Percentiles rank a stretch among this genome's conserved stretches.
phyloP scores from a whole-genome alignment of 805 yeast genomes.

The Candida berthetii region DNA sequence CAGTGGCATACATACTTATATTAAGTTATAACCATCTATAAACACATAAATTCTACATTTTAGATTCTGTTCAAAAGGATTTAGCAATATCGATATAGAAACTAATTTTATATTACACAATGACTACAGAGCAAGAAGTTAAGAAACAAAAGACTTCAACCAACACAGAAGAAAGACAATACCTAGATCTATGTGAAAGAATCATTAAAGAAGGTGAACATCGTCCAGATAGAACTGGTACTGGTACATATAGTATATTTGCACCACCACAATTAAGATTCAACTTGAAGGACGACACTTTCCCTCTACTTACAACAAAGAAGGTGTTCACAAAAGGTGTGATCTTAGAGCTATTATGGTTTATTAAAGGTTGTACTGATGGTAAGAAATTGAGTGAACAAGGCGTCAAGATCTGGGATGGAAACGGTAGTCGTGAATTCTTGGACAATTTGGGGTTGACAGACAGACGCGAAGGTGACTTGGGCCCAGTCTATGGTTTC shows the following conservation, averaged over 20 bases:
- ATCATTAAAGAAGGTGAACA: constrained; percentile 83
- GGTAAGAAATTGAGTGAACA: constrained; percentile 70
- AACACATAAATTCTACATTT: no score
- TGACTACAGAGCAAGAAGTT: constrained; percentile 7
- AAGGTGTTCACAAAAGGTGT: constrained; percentile 87
- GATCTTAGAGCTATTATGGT: constrained; percentile 89
- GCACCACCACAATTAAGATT: constrained; percentile 96
- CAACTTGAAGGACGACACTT: constrained; percentile 58
- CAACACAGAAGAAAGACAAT: constrained; percentile 68
- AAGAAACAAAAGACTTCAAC: constrained; percentile 1
- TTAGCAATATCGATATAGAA: no score
- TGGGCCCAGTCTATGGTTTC: constrained; percentile 98
- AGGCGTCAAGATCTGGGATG: constrained; percentile 98
- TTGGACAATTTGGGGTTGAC: constrained; percentile 77
- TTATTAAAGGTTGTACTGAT: constrained; percentile 84
- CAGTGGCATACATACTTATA: background rate
- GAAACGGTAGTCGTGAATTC: constrained; percentile 92
- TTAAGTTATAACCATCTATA: no score
- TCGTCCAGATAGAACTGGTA: constrained; percentile 95
- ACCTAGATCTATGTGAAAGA: constrained; percentile 70
- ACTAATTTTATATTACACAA: no score
- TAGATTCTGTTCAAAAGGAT: no score
- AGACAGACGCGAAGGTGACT: constrained; percentile 83
- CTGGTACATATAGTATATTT: constrained; percentile 86
- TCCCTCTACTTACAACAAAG: constrained; percentile 91